phyloP scores from a whole-genome alignment of 768 basidiomycete species.

The Chlorophyllum brunneum region DNA sequence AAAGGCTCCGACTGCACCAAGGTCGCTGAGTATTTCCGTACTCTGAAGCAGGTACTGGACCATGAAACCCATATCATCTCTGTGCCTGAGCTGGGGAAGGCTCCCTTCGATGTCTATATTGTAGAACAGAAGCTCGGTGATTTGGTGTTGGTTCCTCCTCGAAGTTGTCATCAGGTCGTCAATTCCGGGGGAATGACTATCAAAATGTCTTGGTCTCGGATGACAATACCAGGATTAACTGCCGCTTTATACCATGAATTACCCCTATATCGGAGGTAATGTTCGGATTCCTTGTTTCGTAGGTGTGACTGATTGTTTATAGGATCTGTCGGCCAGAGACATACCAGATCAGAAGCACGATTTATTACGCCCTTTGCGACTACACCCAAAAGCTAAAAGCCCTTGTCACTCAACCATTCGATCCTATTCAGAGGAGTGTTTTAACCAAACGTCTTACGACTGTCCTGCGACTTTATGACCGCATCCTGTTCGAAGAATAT shows the following conservation, averaged over 20 bases:
- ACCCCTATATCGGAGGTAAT: conserved; percentile 75
- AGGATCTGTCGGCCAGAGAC: conserved; percentile 81
- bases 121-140: conserved; percentile 75
- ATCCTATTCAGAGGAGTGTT: background rate
- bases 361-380: conserved; percentile 49
- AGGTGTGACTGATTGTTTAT: background rate
- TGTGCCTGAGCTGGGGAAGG: conserved; percentile 56
- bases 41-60: conserved; percentile 58
- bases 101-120: conserved; percentile 68
- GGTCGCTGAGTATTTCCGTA: conserved; percentile 58
- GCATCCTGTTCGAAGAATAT: conserved; percentile 49
- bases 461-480: conserved; percentile 45
- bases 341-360: conserved; percentile 68
- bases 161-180: conserved; percentile 81
- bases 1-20: conserved; percentile 48
- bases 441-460: conserved; percentile 24
- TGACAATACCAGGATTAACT: conserved; percentile 61
- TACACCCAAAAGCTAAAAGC: conserved; percentile 24
- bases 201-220: conserved; percentile 85
- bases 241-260: conserved; percentile 69
- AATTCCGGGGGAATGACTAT: conserved; percentile 78
- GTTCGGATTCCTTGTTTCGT: background rate
- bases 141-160: conserved; percentile 74
- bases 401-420: conserved; percentile 1
- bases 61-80: conserved; percentile 68